Evolutionary conservation across 1,284 basidiomycete species (phyloP).

Genomic region (Tremellales sp.): DNA sequence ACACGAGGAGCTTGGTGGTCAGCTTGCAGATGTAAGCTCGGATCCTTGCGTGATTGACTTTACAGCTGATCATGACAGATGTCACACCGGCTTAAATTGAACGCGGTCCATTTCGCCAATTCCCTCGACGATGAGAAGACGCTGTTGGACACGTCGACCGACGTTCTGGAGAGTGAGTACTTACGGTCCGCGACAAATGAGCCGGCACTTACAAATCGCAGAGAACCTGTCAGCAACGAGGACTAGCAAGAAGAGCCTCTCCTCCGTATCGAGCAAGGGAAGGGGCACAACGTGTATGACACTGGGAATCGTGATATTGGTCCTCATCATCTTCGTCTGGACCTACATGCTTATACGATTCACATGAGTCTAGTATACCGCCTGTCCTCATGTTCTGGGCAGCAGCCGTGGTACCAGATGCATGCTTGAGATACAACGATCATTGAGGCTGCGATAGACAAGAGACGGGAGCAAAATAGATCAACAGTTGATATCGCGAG

Average conservation of each 20-base stretch:
- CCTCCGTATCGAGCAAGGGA: slow-evolving; percentile 40
- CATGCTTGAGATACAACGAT: no score
- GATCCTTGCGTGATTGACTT: not conserved
- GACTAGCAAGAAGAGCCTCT: slow-evolving; percentile 40
- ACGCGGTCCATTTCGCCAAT: slow-evolving; percentile 47
- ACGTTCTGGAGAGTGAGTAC: slow-evolving; percentile 45
- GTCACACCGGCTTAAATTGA: slow-evolving; percentile 47
- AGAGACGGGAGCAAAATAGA: no score
- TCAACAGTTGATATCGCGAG: no score
- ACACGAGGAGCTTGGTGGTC: slow-evolving; percentile 49
- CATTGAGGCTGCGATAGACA: no score
- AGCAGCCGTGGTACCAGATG: no score
- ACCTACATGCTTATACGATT: slow-evolving; percentile 50
- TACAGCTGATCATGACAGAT: slow-evolving; percentile 38
- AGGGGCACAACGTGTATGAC: slow-evolving; percentile 48
- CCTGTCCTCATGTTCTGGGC: no score
- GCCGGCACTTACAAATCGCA: slow-evolving; percentile 8
- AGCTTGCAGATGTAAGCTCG: slow-evolving; percentile 44
- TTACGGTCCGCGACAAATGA: no score
- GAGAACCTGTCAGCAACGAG: slow-evolving; percentile 42
- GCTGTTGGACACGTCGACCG: slow-evolving; percentile 40
- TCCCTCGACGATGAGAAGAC: slow-evolving; percentile 48
- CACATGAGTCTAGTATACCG: no score
- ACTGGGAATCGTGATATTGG: slow-evolving; percentile 38
- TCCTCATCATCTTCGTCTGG: slow-evolving; percentile 47